Conservation (phyloP, 441 rosid species). For the Flueggea neowawraea region DNA sequence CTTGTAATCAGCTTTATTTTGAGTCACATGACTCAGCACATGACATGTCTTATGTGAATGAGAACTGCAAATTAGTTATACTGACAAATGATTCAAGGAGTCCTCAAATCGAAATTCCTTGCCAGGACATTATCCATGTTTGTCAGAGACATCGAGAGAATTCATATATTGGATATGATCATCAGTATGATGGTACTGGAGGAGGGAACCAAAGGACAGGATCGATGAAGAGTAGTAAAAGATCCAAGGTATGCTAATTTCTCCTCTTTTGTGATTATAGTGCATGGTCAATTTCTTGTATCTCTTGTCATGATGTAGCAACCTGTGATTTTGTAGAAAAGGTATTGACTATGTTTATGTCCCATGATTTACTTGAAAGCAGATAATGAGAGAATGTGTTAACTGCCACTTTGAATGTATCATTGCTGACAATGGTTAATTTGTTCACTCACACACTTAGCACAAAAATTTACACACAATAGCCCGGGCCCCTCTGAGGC, state of each 20-base stretch:
- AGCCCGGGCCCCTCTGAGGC: too few relatives aligned
- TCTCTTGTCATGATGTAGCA: not conserved
- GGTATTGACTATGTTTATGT: not conserved
- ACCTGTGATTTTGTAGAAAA: not conserved
- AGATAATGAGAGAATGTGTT: too few relatives aligned
- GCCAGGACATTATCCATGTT: slow-evolving; percentile 35
- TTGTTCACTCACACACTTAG: too few relatives aligned
- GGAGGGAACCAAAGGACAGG: slow-evolving; percentile 25
- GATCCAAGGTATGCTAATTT: slow-evolving; percentile 37
- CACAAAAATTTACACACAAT: too few relatives aligned
- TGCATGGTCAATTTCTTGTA: not conserved
- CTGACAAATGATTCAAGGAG: slow-evolving; percentile 56
- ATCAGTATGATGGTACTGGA: slow-evolving; percentile 18
- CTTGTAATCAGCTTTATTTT: slow-evolving; percentile 30
- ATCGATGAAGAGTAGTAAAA: slow-evolving; percentile 21
- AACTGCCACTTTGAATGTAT: not conserved
- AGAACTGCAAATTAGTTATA: slow-evolving; percentile 42
- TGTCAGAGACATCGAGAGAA: slow-evolving; percentile 35
- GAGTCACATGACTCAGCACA: slow-evolving; percentile 23
- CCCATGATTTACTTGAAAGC: not conserved
- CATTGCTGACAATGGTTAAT: too few relatives aligned
- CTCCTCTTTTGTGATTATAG: slow-evolving; percentile 5
- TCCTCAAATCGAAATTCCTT: slow-evolving; percentile 51
- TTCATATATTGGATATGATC: slow-evolving; percentile 28
- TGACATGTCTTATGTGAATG: slow-evolving; percentile 25